phyloP scores from a whole-genome alignment of 139 green algal species.

The Auxenochlorella pyrenoidosa region DNA sequence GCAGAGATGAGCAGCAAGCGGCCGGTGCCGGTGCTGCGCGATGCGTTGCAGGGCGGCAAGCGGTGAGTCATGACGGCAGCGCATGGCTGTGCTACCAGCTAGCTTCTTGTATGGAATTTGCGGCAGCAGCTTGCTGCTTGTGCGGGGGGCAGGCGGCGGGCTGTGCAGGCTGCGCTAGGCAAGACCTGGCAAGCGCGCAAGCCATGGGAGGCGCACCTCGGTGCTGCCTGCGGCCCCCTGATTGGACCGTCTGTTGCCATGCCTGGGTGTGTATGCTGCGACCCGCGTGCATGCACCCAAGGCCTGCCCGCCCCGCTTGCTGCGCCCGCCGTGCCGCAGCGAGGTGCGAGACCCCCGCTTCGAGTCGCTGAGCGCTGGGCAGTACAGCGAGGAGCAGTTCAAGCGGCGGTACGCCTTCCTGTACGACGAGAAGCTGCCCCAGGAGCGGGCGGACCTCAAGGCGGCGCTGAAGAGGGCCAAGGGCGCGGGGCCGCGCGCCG shows the following conservation, averaged over 20 bases:
- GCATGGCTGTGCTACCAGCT: no score
- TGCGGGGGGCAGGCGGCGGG: not conserved
- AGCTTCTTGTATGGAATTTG: no score
- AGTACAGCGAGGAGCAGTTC: constrained; percentile 56
- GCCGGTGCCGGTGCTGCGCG: constrained; percentile 78
- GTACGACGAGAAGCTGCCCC: constrained; percentile 85
- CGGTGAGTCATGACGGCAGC: not conserved
- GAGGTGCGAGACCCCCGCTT: constrained; percentile 81
- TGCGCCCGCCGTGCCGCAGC: constrained; percentile 39
- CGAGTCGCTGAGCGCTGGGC: constrained; percentile 59
- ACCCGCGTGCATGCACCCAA: not conserved
- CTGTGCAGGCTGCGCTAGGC: no score
- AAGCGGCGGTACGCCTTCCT: constrained; percentile 82
- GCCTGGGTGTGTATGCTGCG: not conserved
- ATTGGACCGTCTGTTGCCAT: no score
- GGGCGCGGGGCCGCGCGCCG: constrained; percentile 37
- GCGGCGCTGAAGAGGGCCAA: constrained; percentile 68
- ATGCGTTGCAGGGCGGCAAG: constrained; percentile 68
- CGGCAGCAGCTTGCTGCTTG: not conserved
- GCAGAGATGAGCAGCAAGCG: constrained; percentile 75
- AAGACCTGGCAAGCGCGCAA: no score
- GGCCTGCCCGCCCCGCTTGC: no score
- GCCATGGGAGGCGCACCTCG: no score
- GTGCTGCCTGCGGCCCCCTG: no score
- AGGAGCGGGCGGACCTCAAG: constrained; percentile 69